These are phyloP conservation scores for Herpetospermum pedunculosum DNA, from an alignment of 306 rosid genomes.

Conservation along the genomic window DNA sequence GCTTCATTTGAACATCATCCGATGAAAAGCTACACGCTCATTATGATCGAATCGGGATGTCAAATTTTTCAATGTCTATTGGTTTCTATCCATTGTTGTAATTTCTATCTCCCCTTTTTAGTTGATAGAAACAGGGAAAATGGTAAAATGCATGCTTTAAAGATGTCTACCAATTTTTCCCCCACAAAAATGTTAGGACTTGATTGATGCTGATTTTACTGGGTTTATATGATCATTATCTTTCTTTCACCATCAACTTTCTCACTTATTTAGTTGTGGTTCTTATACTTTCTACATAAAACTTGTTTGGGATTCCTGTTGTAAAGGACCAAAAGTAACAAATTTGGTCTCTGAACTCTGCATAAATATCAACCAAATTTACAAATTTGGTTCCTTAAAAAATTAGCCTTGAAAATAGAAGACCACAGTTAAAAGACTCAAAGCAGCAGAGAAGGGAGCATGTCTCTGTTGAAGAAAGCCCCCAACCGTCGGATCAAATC, in stretches of 20 bases:
- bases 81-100: not conserved
- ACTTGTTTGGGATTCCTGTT: not conserved
- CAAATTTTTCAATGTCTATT: not conserved
- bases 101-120: not conserved
- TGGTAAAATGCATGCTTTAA: not conserved
- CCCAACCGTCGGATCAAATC: not conserved
- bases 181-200: not conserved
- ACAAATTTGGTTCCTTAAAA: not conserved
- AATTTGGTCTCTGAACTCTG: not conserved
- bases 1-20: not conserved
- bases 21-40: not conserved
- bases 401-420: not conserved
- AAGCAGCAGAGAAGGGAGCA: not conserved
- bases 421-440: not conserved
- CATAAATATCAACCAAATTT: not conserved
- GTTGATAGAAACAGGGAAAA: not conserved
- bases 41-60: not conserved
- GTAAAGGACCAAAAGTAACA: not conserved
- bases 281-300: not conserved
- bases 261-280: not conserved
- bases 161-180: not conserved
- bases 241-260: not conserved
- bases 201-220: not conserved
- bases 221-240: not conserved
- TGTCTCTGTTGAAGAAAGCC: not conserved